Evolutionary conservation across 768 basidiomycete genomes (phyloP).

Genomic region (Tulasnella sp.): DNA sequence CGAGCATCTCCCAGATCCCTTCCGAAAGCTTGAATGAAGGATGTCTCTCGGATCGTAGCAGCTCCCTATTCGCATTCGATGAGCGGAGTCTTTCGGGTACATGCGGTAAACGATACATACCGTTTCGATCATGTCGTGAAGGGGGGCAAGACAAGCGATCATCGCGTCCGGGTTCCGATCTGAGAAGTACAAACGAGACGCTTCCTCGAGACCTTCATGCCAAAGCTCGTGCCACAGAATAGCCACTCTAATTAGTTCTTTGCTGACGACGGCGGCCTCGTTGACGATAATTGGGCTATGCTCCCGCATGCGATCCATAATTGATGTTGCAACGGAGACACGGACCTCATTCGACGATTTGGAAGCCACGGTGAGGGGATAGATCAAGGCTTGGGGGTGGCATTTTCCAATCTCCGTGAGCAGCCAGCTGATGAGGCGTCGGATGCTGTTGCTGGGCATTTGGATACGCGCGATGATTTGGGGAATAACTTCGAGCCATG

Average conservation of each 20-base stretch:
- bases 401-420: slow-evolving; percentile 90
- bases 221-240: slow-evolving; percentile 99
- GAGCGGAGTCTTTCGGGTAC: background rate
- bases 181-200: slow-evolving; percentile 91
- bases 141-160: slow-evolving; percentile 86
- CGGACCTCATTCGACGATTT: slow-evolving; percentile 86
- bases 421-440: slow-evolving; percentile 82
- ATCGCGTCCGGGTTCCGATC: slow-evolving; percentile 96
- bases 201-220: slow-evolving; percentile 98
- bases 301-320: slow-evolving; percentile 91
- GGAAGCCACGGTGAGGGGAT: slow-evolving; percentile 91
- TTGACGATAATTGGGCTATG: slow-evolving; percentile 83
- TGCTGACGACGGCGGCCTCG: slow-evolving; percentile 85
- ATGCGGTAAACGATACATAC: slow-evolving; percentile 45
- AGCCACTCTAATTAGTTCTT: slow-evolving; percentile 93
- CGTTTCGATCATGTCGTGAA: slow-evolving; percentile 87
- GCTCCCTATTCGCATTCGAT: slow-evolving; percentile 60
- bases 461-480: slow-evolving; percentile 98
- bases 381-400: slow-evolving; percentile 96
- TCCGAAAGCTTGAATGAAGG: slow-evolving; percentile 91
- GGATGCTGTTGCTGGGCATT: slow-evolving; percentile 81
- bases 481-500: slow-evolving; percentile 98
- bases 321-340: slow-evolving; percentile 72
- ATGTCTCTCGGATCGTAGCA: slow-evolving; percentile 88
- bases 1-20: slow-evolving; percentile 88